These are phyloP conservation scores for Clarireedia hainanense DNA, from an alignment of 2,329 filamentous ascomycete species.

Conservation along the genomic window DNA sequence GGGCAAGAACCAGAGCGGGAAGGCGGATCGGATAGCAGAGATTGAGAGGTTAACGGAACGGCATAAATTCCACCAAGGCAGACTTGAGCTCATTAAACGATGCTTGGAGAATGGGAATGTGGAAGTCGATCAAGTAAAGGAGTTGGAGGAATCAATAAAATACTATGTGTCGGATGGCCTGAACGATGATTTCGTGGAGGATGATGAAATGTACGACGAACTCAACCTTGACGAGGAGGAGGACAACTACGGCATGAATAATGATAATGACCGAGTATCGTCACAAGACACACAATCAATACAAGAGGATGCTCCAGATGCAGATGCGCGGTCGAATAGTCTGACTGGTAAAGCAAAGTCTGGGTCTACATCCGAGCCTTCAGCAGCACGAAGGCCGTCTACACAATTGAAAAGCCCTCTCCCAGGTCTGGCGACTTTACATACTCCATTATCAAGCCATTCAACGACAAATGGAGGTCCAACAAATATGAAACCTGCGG, in stretches of 20 bases:
- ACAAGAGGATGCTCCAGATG: slow-evolving; percentile 71
- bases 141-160: slow-evolving; percentile 84
- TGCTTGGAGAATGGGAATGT: slow-evolving; percentile 89
- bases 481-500: slow-evolving; percentile 83
- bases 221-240: slow-evolving; percentile 89
- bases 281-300: slow-evolving; percentile 91
- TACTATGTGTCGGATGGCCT: slow-evolving; percentile 92
- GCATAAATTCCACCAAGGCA: slow-evolving; percentile 94
- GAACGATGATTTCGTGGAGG: slow-evolving; percentile 84
- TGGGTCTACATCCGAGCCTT: slow-evolving; percentile 49
- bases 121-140: slow-evolving; percentile 77
- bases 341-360: slow-evolving; percentile 43
- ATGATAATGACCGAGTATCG: slow-evolving; percentile 80
- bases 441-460: slow-evolving; percentile 55
- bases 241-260: slow-evolving; percentile 71
- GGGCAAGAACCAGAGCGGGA: slow-evolving; percentile 77
- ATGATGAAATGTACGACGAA: slow-evolving; percentile 93
- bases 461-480: slow-evolving; percentile 49
- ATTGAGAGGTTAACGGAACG: slow-evolving; percentile 79
- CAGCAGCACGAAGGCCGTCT: slow-evolving; percentile 63
- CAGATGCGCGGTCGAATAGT: slow-evolving; percentile 39
- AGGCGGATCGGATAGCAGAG: slow-evolving; percentile 80
- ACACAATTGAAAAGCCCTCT: slow-evolving; percentile 89
- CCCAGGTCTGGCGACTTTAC: slow-evolving; percentile 84
- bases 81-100: slow-evolving; percentile 82